phyloP scores from a whole-genome alignment of 371 early-diverging fungal genomes.

The Mucor piriformis region DNA sequence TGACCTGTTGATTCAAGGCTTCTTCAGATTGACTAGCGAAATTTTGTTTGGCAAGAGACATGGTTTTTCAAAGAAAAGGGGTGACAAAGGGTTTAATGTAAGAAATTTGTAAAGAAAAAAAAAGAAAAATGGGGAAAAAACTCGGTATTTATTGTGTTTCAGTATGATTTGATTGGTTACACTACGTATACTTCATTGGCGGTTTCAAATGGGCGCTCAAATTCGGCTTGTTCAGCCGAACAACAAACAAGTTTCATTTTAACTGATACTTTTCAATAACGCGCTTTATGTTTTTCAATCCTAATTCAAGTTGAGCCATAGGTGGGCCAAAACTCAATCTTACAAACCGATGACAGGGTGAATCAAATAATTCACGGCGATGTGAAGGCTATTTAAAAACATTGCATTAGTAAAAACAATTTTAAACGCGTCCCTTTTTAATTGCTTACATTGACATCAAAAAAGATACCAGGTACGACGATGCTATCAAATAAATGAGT shows the following conservation, averaged over 20 bases:
- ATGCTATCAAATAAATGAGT: slow-evolving; percentile 21
- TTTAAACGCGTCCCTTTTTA: neutral
- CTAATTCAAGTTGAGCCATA: slow-evolving; percentile 45
- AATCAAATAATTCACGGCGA: slow-evolving; percentile 54
- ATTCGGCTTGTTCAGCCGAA: neutral
- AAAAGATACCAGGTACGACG: slow-evolving; percentile 57
- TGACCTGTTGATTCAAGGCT: slow-evolving; percentile 68
- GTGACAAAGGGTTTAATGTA: slow-evolving; percentile 16
- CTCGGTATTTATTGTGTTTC: slow-evolving; percentile 15
- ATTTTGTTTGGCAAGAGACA: slow-evolving; percentile 73
- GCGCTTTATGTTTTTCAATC: slow-evolving; percentile 30
- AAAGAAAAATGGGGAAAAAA: slow-evolving; percentile 12
- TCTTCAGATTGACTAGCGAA: slow-evolving; percentile 66
- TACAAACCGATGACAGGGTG: slow-evolving; percentile 58
- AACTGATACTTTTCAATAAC: slow-evolving; percentile 19
- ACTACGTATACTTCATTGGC: neutral
- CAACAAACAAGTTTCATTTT: neutral
- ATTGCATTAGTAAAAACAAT: neutral
- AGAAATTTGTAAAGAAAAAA: slow-evolving; percentile 20
- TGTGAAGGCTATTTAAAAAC: slow-evolving; percentile 40
- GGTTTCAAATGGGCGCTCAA: neutral
- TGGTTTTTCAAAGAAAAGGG: slow-evolving; percentile 16
- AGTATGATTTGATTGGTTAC: slow-evolving; percentile 19
- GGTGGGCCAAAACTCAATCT: slow-evolving; percentile 58
- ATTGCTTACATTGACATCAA: slow-evolving; percentile 53